phyloP scores from a whole-genome alignment of 192 early-diverging fungal species.

The Gryganskiella cystojenkinii region DNA sequence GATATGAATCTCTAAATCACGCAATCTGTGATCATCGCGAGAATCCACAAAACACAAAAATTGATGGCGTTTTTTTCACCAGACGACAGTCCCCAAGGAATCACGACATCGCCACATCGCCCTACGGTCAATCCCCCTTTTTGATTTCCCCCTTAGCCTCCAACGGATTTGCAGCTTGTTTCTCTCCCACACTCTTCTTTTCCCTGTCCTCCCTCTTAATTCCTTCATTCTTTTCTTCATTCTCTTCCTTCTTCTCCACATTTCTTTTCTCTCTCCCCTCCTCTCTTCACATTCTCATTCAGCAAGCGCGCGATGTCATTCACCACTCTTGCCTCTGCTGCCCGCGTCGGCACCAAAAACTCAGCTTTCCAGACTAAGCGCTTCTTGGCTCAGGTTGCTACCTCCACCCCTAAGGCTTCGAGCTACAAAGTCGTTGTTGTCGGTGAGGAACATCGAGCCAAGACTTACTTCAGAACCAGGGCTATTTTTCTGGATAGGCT shows the following conservation, averaged over 20 bases:
- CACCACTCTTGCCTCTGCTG: constrained; percentile 30
- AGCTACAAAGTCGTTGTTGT: constrained; percentile 67
- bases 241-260: not conserved
- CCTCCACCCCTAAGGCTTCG: constrained; percentile 21
- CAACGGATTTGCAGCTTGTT: too few species aligned
- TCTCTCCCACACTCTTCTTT: constrained; percentile 4
- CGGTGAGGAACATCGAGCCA: constrained; percentile 17
- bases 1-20: not conserved
- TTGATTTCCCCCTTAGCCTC: too few species aligned
- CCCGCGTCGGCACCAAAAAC: constrained; percentile 12
- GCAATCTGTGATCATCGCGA: not conserved
- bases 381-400: constrained; percentile 42
- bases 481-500: not conserved
- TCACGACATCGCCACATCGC: too few species aligned
- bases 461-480: not conserved
- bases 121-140: not conserved
- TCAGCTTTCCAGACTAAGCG: constrained; percentile 41
- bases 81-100: too few species aligned
- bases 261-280: not conserved
- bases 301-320: too few species aligned
- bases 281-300: not conserved
- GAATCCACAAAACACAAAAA: too few species aligned
- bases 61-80: too few species aligned
- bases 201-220: not conserved
- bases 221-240: not conserved